Evolutionary conservation across 1,284 basidiomycete genomes (phyloP), one percentile per base, ranked within the genome.

Genomic region (Limonomyces culmigenus): DNA sequence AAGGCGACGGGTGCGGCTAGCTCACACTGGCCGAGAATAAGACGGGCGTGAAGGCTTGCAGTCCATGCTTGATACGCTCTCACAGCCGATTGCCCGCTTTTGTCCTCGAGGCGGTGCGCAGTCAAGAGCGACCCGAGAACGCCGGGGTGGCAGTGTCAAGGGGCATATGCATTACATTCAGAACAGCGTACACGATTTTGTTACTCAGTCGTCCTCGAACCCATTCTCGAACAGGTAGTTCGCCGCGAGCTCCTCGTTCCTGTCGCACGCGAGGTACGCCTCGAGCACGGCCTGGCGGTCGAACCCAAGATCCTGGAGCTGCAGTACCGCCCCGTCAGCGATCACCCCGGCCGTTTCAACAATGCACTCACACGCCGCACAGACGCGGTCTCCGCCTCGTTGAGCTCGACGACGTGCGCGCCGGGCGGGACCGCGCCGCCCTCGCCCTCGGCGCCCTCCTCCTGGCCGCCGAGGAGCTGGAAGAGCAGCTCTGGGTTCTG

Each of bases 161-260:
- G n/a, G n/a, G n/a, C n/a, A n/a, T n/a, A n/a, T n/a, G n/a, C n/a
- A n/a, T n/a, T n/a, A n/a, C n/a, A n/a, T n/a, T n/a, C n/a, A n/a
- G n/a, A n/a, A n/a, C n/a, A n/a, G n/a, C n/a, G n/a, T n/a, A n/a
- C n/a, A n/a, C n/a, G n/a, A n/a, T n/a, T n/a, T n/a, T n/a, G n/a
- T n/a, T n/a, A 49, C 34, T 45, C 38, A 42, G 18, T 30, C 35
- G 16, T 76, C 74, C 2, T 80, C 78, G 46, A 74, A 79, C 23
- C 61, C 62, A 41, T 61, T 55, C 44, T 92, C 88, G 47, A 92
- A 91, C 48, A 92, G 56, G 49, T 78, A 92, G 51, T 92, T 93
- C 15, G 91, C 91, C 2, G 91, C 88, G 30, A 92, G 59, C 53
- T 93, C 88, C 58, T 96, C 91, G 50, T 96, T 88, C 67, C 86